A percentile compares a stretch with the other conserved stretches of the same genome.
Evolutionary conservation across 2,329 filamentous ascomycete species (phyloP).

Genomic region (Diaporthe sp.): DNA sequence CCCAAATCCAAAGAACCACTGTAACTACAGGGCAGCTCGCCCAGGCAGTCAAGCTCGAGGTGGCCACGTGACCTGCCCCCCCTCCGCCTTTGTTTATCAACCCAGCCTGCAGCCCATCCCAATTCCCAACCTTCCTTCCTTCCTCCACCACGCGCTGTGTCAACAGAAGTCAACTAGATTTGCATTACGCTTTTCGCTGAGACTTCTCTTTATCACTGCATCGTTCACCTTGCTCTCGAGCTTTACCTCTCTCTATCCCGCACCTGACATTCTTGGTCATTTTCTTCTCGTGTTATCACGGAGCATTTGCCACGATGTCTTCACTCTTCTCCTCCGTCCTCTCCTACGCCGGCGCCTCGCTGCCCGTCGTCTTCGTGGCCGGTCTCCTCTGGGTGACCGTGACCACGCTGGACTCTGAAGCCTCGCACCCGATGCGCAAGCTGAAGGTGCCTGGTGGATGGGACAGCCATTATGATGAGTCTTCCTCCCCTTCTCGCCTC

Average conservation of each 20-base stretch:
- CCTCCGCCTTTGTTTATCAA: constrained; percentile 3
- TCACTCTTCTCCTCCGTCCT: background rate
- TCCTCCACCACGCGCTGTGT: constrained; percentile 9
- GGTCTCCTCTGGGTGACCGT: constrained; percentile 11
- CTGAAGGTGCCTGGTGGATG: constrained; percentile 17
- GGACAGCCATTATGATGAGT: constrained; percentile 3
- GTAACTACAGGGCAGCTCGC: background rate
- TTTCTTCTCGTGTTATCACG: background rate
- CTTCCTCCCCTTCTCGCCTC: background rate
- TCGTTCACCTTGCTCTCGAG: constrained; percentile 23
- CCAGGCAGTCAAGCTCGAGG: background rate
- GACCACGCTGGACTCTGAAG: background rate
- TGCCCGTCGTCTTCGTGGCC: background rate
- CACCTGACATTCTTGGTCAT: background rate
- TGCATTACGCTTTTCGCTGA: constrained; percentile 31
- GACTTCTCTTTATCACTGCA: constrained; percentile 28
- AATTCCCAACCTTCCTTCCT: constrained; percentile 6
- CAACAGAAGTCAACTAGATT: constrained; percentile 24
- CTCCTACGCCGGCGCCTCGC: background rate
- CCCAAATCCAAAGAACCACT: background rate
- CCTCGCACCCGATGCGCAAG: constrained; percentile 5
- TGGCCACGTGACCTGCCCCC: background rate
- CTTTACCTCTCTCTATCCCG: background rate
- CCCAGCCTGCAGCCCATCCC: background rate
- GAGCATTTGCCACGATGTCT: constrained; percentile 19